A percentile compares a stretch with the other conserved stretches of the same genome.
Evolutionary conservation across 169 alveolate genomes (phyloP).

Genomic region (Sarcocystis neurona): DNA sequence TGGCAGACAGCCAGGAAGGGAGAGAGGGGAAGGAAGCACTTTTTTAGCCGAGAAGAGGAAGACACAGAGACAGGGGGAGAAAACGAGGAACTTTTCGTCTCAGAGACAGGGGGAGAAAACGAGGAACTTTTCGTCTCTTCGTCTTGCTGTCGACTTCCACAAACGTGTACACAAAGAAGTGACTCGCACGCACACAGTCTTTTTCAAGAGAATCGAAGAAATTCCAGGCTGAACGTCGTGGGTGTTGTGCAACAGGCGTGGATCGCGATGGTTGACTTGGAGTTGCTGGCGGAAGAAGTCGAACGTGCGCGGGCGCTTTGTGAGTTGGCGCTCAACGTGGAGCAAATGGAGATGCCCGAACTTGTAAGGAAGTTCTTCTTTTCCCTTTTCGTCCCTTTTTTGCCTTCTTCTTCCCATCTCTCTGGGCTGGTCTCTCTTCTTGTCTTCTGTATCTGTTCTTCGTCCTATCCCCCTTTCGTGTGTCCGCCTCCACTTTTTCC

Average conservation of each 20-base stretch:
- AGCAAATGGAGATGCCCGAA: slow-evolving; percentile 92
- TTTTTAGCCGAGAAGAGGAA: too few species aligned
- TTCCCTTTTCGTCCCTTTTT: background rate
- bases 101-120: too few species aligned
- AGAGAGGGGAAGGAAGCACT: too few species aligned
- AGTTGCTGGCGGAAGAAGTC: slow-evolving; percentile 84
- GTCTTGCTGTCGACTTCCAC: too few species aligned
- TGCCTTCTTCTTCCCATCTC: background rate
- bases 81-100: too few species aligned
- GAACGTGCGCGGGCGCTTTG: slow-evolving; percentile 89
- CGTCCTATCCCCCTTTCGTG: background rate
- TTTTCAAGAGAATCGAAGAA: too few species aligned
- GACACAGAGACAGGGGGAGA: too few species aligned
- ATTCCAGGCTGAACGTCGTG: too few species aligned
- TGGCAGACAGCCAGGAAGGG: too few species aligned
- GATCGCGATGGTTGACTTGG: slow-evolving; percentile 88
- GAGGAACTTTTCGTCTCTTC: too few species aligned
- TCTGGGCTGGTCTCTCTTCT: background rate
- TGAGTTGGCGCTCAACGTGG: slow-evolving; percentile 86
- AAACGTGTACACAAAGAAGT: too few species aligned
- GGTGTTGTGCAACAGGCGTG: slow-evolving; percentile 80
- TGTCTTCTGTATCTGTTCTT: background rate
- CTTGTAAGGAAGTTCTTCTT: slow-evolving; percentile 49
- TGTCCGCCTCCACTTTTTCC: background rate
- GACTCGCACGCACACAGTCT: too few species aligned